phyloP scores from a whole-genome alignment of 192 early-diverging fungal species.

The Dispira simplex region DNA sequence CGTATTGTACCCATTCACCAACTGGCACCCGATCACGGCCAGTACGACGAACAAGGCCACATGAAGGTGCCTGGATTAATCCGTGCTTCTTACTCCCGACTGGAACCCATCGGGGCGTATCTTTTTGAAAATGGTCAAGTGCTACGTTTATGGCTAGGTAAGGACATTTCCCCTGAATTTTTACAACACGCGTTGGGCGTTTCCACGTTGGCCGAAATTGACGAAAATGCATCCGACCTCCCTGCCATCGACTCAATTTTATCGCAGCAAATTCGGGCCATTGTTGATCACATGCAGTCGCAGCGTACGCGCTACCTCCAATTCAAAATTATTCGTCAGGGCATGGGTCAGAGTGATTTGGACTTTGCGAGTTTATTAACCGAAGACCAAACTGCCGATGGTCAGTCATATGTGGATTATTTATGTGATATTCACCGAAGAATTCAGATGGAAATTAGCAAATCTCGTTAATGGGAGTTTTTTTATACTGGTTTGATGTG shows the following conservation, averaged over 20 bases:
- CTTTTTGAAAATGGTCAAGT: conserved; percentile 68
- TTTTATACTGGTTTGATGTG: too few relatives aligned
- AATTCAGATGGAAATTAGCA: conserved; percentile 59
- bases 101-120: conserved; percentile 67
- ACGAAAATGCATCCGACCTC: conserved; percentile 28
- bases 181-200: conserved; percentile 74
- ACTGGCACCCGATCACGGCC: conserved; percentile 31
- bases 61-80: conserved; percentile 47
- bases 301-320: conserved; percentile 47
- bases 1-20: conserved; percentile 53
- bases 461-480: neutral
- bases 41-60: conserved; percentile 29
- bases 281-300: conserved; percentile 44
- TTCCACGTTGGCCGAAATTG: conserved; percentile 47
- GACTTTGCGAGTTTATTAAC: conserved; percentile 61
- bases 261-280: conserved; percentile 45
- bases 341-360: conserved; percentile 63
- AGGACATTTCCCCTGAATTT: conserved; percentile 39
- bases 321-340: conserved; percentile 68
- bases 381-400: conserved; percentile 82
- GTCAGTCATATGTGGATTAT: conserved; percentile 88
- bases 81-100: conserved; percentile 57
- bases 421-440: conserved; percentile 75
- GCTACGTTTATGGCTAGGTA: conserved; percentile 80
- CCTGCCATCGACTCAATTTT: conserved; percentile 48